phyloP scores from a whole-genome alignment of 208 protist species.

The Crithidia sp. region DNA sequence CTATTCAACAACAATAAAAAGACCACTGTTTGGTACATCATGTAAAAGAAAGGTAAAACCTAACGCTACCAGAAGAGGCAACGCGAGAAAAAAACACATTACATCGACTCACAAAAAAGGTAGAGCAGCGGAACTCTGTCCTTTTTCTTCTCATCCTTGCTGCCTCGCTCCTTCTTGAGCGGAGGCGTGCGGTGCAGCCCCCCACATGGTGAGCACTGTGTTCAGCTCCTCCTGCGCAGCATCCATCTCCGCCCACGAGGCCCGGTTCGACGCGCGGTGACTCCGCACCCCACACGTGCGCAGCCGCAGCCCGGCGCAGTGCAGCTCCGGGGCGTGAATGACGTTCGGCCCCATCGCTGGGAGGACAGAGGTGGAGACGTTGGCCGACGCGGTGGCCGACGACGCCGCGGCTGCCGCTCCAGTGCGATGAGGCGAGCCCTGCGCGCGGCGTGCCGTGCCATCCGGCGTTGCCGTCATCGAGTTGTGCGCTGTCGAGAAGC shows the following conservation, averaged over 20 bases:
- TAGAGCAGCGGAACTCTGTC: background rate
- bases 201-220: conserved; percentile 39
- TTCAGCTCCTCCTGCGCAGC: conserved; percentile 53
- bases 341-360: conserved; percentile 10
- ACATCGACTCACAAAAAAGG: no score
- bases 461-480: conserved; percentile 7
- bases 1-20: no score
- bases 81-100: no score
- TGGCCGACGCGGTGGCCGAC: background rate
- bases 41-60: no score
- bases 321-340: conserved; percentile 63
- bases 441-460: background rate
- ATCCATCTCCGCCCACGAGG: conserved; percentile 42
- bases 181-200: background rate
- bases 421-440: conserved; percentile 11
- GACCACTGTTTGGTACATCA: no score
- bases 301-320: conserved; percentile 72
- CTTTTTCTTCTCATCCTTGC: background rate
- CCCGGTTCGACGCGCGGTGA: conserved; percentile 30
- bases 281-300: conserved; percentile 50
- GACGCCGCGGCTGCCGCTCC: background rate
- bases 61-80: no score
- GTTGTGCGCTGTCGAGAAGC: background rate
- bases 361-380: conserved; percentile 6
- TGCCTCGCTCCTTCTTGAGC: background rate